These are phyloP conservation scores for Kodamaea sp. DNA, from an alignment of 1,139 yeast genomes.

Conservation along the genomic window DNA sequence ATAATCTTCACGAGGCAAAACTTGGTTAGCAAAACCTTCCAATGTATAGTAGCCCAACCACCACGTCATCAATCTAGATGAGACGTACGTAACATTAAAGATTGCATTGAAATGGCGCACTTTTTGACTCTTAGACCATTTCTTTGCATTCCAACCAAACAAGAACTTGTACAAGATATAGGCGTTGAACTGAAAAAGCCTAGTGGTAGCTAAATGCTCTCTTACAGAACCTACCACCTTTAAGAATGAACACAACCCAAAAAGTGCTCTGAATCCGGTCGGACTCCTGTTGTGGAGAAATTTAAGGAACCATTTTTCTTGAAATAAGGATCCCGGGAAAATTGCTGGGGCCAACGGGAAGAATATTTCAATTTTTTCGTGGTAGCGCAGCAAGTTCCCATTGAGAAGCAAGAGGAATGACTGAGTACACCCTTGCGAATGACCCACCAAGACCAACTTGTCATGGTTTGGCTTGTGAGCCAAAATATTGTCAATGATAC, in stretches of 20 bases:
- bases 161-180: slow-evolving; percentile 81
- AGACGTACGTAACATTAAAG: slow-evolving; percentile 83
- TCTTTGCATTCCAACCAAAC: slow-evolving; percentile 79
- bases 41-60: slow-evolving; percentile 61
- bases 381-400: slow-evolving; percentile 30
- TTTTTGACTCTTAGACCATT: slow-evolving; percentile 64
- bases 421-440: slow-evolving; percentile 94
- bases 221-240: slow-evolving; percentile 59
- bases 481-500: slow-evolving; percentile 64
- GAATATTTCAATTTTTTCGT: slow-evolving; percentile 61
- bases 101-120: slow-evolving; percentile 73
- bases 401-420: slow-evolving; percentile 58
- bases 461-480: slow-evolving; percentile 38
- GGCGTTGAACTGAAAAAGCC: slow-evolving; percentile 60
- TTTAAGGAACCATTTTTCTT: slow-evolving; percentile 55
- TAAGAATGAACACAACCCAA: slow-evolving; percentile 63
- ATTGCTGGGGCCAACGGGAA: slow-evolving; percentile 88
- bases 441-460: slow-evolving; percentile 69
- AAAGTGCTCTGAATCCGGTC: slow-evolving; percentile 44
- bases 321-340: slow-evolving; percentile 75
- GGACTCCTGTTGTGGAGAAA: slow-evolving; percentile 50
- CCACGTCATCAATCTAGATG: slow-evolving; percentile 85
- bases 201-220: slow-evolving; percentile 41
- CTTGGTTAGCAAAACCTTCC: slow-evolving; percentile 44
- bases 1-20: slow-evolving; percentile 36